These are phyloP conservation scores for Aspergillus thermomutatus DNA, from an alignment of 2,329 filamentous ascomycete species.

Conservation along the genomic window DNA sequence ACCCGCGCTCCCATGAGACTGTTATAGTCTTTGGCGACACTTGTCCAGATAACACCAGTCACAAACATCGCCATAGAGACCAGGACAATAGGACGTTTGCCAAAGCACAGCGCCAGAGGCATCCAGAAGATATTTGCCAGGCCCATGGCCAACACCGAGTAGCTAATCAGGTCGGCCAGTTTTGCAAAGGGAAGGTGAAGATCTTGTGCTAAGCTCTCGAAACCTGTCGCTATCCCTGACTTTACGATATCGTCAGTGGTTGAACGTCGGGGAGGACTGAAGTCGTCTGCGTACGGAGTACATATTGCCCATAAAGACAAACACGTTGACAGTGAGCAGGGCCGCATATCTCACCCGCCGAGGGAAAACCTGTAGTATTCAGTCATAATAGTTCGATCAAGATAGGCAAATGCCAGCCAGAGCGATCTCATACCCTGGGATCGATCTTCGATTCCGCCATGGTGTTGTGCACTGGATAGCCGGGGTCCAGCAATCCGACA, in stretches of 20 bases:
- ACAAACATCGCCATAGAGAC: conserved; percentile 31
- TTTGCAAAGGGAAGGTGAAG: conserved; percentile 16
- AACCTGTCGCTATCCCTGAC: conserved; percentile 24
- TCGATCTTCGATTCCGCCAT: conserved; percentile 7
- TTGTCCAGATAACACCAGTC: conserved; percentile 29
- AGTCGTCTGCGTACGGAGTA: conserved; percentile 16
- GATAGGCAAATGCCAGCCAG: too few species aligned
- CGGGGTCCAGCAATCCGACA: too few species aligned
- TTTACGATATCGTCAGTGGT: conserved; percentile 4
- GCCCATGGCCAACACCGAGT: conserved; percentile 25
- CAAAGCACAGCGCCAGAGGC: conserved; percentile 34
- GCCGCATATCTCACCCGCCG: conserved; percentile 22
- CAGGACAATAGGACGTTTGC: conserved; percentile 35
- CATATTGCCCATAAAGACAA: conserved; percentile 29
- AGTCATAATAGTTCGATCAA: not conserved
- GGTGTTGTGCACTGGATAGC: too few species aligned
- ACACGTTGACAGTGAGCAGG: conserved; percentile 25
- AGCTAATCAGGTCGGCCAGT: conserved; percentile 19
- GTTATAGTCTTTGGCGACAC: conserved; percentile 28
- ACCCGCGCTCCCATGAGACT: conserved; percentile 32
- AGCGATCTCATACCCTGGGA: conserved; percentile 15
- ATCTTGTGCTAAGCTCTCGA: conserved; percentile 18
- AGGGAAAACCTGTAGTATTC: conserved; percentile 15
- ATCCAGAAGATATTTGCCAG: conserved; percentile 35
- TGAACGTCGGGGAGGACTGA: not conserved